Evolutionary conservation across 129 eudicot genomes (phyloP).

Genomic region (Saussurea involucrata): DNA sequence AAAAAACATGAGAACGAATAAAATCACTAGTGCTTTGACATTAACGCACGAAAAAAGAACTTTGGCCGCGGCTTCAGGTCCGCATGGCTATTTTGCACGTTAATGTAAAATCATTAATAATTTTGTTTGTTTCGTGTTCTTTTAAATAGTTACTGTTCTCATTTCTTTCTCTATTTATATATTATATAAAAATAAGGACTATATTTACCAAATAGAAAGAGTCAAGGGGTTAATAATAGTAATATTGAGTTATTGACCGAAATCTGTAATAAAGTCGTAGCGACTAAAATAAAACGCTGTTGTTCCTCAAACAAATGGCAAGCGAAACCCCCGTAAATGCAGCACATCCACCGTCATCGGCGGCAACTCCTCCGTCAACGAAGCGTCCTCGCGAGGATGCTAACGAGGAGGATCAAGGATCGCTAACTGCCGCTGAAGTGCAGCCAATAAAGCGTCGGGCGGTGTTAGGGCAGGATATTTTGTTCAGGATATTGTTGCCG

Average conservation of each 20-base stretch:
- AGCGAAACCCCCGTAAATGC: conserved; percentile 22
- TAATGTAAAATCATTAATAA: too few species aligned
- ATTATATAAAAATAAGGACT: neutral
- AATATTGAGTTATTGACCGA: neutral
- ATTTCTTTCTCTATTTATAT: too few species aligned
- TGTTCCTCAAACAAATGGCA: conserved; percentile 26
- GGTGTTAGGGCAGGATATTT: conserved; percentile 53
- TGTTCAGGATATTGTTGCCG: conserved; percentile 77
- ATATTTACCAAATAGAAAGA: neutral
- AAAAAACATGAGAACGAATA: too few species aligned
- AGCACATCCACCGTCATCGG: conserved; percentile 27
- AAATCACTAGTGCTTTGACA: too few species aligned
- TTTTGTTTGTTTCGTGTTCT: too few species aligned
- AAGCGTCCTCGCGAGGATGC: conserved; percentile 69
- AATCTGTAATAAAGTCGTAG: neutral
- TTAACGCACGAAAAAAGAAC: too few species aligned
- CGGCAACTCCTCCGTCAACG: conserved; percentile 18
- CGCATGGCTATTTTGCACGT: too few species aligned
- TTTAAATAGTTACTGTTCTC: too few species aligned
- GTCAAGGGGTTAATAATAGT: neutral
- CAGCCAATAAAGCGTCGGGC: conserved; percentile 70
- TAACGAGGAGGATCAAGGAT: conserved; percentile 16
- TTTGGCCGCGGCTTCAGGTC: too few species aligned
- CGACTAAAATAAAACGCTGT: neutral
- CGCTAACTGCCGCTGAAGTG: conserved; percentile 16